A percentile compares a stretch with the other conserved stretches of the same genome.
Evolutionary conservation across 495 filamentous ascomycete species (phyloP).

Genomic region (Aspergillus ostianus): DNA sequence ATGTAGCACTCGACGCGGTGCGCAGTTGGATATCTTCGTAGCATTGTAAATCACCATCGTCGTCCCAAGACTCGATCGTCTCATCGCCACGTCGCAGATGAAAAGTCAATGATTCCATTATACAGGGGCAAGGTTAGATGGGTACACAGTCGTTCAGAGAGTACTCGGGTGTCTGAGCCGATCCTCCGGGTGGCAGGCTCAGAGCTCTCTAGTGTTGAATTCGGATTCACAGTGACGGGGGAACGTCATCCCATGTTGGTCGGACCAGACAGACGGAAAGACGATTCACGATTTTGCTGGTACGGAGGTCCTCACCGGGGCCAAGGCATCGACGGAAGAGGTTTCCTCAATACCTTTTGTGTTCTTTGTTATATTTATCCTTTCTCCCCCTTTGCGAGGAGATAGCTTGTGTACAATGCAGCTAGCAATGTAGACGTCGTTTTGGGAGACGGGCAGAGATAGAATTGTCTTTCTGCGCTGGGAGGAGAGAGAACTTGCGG

Average conservation of each 20-base stretch:
- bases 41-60: conserved; percentile 76
- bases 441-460: neutral
- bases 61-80: conserved; percentile 82
- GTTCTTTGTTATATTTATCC: neutral
- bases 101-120: conserved; percentile 58
- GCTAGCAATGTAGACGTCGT: neutral
- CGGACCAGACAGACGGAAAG: neutral
- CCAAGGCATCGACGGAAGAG: neutral
- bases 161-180: neutral
- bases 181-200: conserved; percentile 21
- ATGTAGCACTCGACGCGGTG: conserved; percentile 59
- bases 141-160: too few relatives aligned
- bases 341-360: neutral
- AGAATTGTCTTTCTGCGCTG: neutral
- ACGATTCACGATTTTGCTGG: too few relatives aligned
- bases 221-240: conserved; percentile 10
- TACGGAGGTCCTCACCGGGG: too few relatives aligned
- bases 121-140: conserved; percentile 4
- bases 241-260: conserved; percentile 39
- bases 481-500: neutral
- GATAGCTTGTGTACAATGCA: neutral
- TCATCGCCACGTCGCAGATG: conserved; percentile 54
- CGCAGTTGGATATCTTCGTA: conserved; percentile 68
- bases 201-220: conserved; percentile 25
- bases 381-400: neutral